Base-by-base conservation (phyloP, 257 asterid species). In the Penstemon barbatus region DNA sequence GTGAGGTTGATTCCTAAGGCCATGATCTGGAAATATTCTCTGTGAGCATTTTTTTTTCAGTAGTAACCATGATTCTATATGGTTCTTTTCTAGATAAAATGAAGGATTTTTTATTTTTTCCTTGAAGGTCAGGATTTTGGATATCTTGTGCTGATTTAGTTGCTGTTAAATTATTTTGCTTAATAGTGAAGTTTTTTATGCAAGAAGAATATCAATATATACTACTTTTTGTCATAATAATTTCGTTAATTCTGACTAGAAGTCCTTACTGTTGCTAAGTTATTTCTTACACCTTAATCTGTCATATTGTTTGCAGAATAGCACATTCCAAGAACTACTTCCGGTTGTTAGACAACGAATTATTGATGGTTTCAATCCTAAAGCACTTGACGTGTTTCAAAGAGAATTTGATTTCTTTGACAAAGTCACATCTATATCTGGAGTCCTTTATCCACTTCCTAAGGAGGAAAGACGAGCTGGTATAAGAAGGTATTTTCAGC, bases 401-500 rank as follows among this genome's bases (percentile, higher is more conserved):
- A 84, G 97, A 79, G 97, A 94, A 82, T 94, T 94, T 80, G 91
- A 86, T 82, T 94, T 94, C 91, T 94, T 94, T 75, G 99, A 94
- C 86, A 83, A 94, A 79, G 99, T 94, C 75, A 94, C 99, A 43
- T 89, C 97, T 74, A 94, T 94, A 77, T 94, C 99, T 66, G 99
- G 99, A 38, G 95, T 86, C 70, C 95, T 94, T 73, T 94, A 62
- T 82, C 96, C 90, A 52, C 77, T 91, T 74, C 99, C 97, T 6
- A 94, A 94, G 83, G 99, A 91, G 74, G 97, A 94, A 71, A 78
- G 99, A 60, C 82, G 97, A 75, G 99, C 96, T 68, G 97, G 97
- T 59, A 94, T 94, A 57, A 81, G 91, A 77, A 94, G 97, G 99
- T 94, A 78, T 13, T 25, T 38, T 56, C 33, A 69, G 19, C 61